Conservation (phyloP, 768 basidiomycete genomes). For the Hypholoma sublateritium region DNA sequence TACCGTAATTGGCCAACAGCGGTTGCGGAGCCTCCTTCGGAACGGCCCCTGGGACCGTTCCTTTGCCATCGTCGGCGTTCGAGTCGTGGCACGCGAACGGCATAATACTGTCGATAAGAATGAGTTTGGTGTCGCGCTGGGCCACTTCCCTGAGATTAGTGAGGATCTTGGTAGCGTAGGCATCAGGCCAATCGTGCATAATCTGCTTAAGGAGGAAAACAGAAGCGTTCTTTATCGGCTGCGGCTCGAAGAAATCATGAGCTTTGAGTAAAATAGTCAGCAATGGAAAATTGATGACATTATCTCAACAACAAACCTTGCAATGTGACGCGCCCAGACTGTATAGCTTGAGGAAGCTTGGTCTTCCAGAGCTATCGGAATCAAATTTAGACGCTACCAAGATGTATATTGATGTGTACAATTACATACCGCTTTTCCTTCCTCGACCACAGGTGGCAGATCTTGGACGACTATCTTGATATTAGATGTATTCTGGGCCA, state of each 20-base stretch:
- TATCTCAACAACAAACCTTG: conserved; percentile 19
- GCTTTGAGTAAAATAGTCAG: conserved; percentile 11
- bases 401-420: conserved; percentile 12
- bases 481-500: conserved; percentile 33
- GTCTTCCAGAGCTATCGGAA: conserved; percentile 18
- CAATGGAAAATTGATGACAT: neutral
- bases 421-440: conserved; percentile 31
- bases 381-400: neutral
- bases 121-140: conserved; percentile 31
- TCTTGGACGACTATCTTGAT: conserved; percentile 66
- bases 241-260: conserved; percentile 39
- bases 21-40: conserved; percentile 30
- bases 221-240: conserved; percentile 36
- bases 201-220: conserved; percentile 60
- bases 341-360: conserved; percentile 22
- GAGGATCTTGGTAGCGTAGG: conserved; percentile 35
- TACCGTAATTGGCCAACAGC: conserved; percentile 38
- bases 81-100: conserved; percentile 34
- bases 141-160: conserved; percentile 36
- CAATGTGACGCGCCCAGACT: conserved; percentile 25
- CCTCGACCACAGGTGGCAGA: conserved; percentile 44
- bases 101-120: conserved; percentile 42
- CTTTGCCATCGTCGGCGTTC: conserved; percentile 12
- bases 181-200: conserved; percentile 67
- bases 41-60: conserved; percentile 22